phyloP scores from a whole-genome alignment of 495 filamentous ascomycete genomes.

The Penicillium angulare region DNA sequence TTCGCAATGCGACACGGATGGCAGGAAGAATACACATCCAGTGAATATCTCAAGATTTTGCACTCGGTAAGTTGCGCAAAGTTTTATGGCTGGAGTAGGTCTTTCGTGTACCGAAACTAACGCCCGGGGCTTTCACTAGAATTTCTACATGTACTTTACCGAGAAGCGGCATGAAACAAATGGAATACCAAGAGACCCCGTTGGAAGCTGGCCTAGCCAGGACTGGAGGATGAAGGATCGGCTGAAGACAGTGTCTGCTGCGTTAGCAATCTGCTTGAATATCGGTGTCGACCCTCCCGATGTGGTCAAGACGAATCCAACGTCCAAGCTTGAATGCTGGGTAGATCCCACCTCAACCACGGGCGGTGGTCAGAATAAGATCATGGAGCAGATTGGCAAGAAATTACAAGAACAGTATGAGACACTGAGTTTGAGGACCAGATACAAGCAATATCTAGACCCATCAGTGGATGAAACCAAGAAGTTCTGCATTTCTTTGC shows the following conservation, averaged over 20 bases:
- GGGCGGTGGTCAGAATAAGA: constrained; percentile 66
- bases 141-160: constrained; percentile 98
- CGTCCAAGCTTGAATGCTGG: constrained; percentile 94
- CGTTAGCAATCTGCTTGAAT: constrained; percentile 91
- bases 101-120: constrained; percentile 9
- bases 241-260: constrained; percentile 93
- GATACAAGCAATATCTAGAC: constrained; percentile 95
- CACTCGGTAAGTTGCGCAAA: constrained; percentile 50
- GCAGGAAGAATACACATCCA: constrained; percentile 60
- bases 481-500: constrained; percentile 85
- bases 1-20: constrained; percentile 62
- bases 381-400: constrained; percentile 93
- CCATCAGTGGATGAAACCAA: constrained; percentile 96
- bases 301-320: constrained; percentile 89
- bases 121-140: constrained; percentile 20
- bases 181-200: constrained; percentile 74
- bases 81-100: background rate
- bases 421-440: constrained; percentile 85
- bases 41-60: constrained; percentile 55
- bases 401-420: constrained; percentile 94
- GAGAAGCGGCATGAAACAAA: constrained; percentile 98
- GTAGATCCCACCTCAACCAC: constrained; percentile 80
- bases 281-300: constrained; percentile 97
- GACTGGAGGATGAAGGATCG: constrained; percentile 98
- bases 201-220: constrained; percentile 61